A percentile compares a stretch with the other conserved stretches of the same genome.
These are phyloP conservation scores for Beta lomatogona DNA, from an alignment of 179 eudicot species.

Conservation along the genomic window DNA sequence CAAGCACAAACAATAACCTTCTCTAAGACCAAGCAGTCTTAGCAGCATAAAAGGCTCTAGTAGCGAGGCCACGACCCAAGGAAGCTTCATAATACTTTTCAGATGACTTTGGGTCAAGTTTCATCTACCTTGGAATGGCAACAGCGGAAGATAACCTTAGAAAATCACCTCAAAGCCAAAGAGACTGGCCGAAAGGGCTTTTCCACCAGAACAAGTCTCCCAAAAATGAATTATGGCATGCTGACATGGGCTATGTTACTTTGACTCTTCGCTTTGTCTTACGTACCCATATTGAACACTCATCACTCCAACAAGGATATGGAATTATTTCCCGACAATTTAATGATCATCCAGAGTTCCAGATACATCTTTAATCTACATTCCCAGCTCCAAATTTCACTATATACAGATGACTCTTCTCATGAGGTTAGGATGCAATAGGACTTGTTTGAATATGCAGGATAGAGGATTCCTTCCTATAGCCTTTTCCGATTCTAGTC, in stretches of 20 bases:
- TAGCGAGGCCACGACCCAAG: neutral
- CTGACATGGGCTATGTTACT: neutral
- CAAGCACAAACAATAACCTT: neutral
- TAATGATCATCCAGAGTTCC: too few relatives aligned
- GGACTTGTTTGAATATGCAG: neutral
- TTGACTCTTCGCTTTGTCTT: neutral
- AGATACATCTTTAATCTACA: neutral
- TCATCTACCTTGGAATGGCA: neutral
- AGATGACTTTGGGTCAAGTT: neutral
- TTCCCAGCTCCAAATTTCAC: neutral
- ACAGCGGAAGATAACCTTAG: neutral
- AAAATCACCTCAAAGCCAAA: neutral
- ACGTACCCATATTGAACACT: neutral
- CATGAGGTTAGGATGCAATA: neutral
- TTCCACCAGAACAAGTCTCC: neutral
- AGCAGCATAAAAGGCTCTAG: neutral
- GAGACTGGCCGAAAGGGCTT: neutral
- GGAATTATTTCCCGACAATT: too few relatives aligned
- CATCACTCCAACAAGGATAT: neutral
- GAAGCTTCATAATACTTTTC: neutral
- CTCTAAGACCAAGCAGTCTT: neutral
- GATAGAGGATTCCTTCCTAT: neutral
- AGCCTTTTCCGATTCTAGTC: neutral
- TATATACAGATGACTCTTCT: neutral
- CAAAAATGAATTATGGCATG: neutral